Evolutionary conservation across 2,329 filamentous ascomycete genomes (phyloP), one percentile per base, ranked within the genome.

Genomic region (Aspergillus arachidicola): DNA sequence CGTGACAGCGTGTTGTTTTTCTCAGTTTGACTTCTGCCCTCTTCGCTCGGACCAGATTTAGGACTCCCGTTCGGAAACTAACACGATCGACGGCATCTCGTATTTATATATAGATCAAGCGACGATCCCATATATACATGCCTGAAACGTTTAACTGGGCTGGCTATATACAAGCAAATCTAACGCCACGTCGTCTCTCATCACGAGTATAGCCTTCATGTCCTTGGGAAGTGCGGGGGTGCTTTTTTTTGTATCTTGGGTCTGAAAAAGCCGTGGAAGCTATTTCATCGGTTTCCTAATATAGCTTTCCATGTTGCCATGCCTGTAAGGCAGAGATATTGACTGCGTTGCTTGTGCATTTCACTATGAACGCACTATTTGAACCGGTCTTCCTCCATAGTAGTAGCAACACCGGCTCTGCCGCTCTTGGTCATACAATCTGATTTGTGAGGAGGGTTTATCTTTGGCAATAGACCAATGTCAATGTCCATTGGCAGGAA

Each of bases 21-120:
- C 48, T n/a, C 41, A 43, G 2, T 53, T 59, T 53, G 46, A 21
- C 46, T 26, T 23, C 34, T 26, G 23, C 14, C 46, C 46, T 46
- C 46, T 26, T 50, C 5, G 23, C 45, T 58, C 16, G 34, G 32
- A 54, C 21, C 23, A 48, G 43, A 63, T 26, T 2, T 2, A 50
- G 53, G n/a, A 6, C 7, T 58, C 32, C 14, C 21, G 26, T 48
- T 59, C 46, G 46, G 32, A 43, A 43, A 50, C 53, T 62, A 60
- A 62, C 62, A 11, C 34, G 62, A 68, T 60, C 57, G 57, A 57
- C 57, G 41, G 30, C 32, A 62, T 61, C 64, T 66, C 66, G 66
- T 68, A 59, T 68, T 66, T 65, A 68, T 66, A 63, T 66, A 63
- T 68, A 68, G 66, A 63, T 26, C 28, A 57, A 57, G 54, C 21